Conservation (phyloP, 257 asterid genomes). For the Perilla frutescens region DNA sequence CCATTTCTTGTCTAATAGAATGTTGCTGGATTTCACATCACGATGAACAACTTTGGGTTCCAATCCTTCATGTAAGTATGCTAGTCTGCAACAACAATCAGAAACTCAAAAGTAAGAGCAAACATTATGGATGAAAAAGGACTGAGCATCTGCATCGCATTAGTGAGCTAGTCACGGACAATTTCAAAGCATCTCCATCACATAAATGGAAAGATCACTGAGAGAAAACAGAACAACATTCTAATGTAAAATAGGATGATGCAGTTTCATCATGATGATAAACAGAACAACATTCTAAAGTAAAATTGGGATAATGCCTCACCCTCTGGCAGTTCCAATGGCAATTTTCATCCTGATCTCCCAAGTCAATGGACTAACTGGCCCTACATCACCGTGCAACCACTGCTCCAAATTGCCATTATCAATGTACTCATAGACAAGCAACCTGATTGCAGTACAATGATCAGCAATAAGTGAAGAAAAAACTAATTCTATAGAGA, state of each 20-base stretch:
- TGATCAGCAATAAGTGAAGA: conserved; percentile 9
- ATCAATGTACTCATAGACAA: conserved; percentile 87
- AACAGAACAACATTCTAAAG: background rate
- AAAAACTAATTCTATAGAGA: background rate
- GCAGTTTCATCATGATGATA: background rate
- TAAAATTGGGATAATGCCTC: conserved; percentile 25
- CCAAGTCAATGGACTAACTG: conserved; percentile 93
- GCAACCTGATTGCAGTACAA: conserved; percentile 61
- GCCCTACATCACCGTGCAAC: conserved; percentile 95
- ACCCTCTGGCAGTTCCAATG: conserved; percentile 97
- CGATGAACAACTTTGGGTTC: conserved; percentile 99
- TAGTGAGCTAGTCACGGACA: too few relatives aligned
- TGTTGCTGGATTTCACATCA: conserved; percentile 97
- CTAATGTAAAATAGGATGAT: conserved; percentile 5
- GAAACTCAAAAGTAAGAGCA: background rate
- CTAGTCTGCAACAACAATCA: conserved; percentile 58
- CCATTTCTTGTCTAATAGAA: conserved; percentile 91
- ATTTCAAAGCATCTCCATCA: too few relatives aligned
- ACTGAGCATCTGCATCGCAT: too few relatives aligned
- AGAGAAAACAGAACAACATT: too few relatives aligned
- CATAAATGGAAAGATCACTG: too few relatives aligned
- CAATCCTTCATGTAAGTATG: conserved; percentile 95
- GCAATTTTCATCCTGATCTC: conserved; percentile 91
- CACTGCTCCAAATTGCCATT: conserved; percentile 99
- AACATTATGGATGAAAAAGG: too few relatives aligned